Percentiles rank a stretch among this genome's conserved stretches.
Evolutionary conservation across 345 rosid genomes (phyloP).

Genomic region (Balakata baccata): DNA sequence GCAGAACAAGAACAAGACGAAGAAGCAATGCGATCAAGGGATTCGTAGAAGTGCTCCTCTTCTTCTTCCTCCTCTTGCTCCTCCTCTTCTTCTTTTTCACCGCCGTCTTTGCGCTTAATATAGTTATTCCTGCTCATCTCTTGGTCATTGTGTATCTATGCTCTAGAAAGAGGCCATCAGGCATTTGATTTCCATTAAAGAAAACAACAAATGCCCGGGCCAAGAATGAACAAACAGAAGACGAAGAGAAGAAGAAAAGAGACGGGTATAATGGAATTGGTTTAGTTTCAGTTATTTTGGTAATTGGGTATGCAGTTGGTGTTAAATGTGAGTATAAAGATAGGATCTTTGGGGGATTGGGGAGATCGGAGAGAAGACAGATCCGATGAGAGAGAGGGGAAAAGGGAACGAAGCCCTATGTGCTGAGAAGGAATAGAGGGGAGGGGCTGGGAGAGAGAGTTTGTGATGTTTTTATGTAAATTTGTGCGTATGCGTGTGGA

Average conservation of each 20-base stretch:
- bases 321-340: slow-evolving; percentile 5
- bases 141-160: slow-evolving; percentile 4
- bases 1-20: slow-evolving; percentile 69
- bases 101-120: slow-evolving; percentile 17
- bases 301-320: not conserved
- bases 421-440: not conserved
- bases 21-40: slow-evolving; percentile 71
- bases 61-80: slow-evolving; percentile 20
- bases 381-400: slow-evolving; percentile 31
- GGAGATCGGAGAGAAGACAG: slow-evolving; percentile 28
- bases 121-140: slow-evolving; percentile 12
- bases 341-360: slow-evolving; percentile 18
- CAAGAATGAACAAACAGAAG: not conserved
- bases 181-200: slow-evolving; percentile 11
- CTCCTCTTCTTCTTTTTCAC: slow-evolving; percentile 24
- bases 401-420: slow-evolving; percentile 22
- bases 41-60: slow-evolving; percentile 67
- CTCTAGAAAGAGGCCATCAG: not conserved
- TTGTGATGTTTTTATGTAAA: slow-evolving; percentile 34
- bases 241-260: not conserved
- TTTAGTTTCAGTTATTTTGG: not conserved
- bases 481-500: not conserved
- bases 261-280: not conserved
- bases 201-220: not conserved
- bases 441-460: slow-evolving; percentile 8